These are phyloP conservation scores for Cymbopogon citratus DNA, from an alignment of 176 grass and related monocot genomes.

Conservation along the genomic window DNA sequence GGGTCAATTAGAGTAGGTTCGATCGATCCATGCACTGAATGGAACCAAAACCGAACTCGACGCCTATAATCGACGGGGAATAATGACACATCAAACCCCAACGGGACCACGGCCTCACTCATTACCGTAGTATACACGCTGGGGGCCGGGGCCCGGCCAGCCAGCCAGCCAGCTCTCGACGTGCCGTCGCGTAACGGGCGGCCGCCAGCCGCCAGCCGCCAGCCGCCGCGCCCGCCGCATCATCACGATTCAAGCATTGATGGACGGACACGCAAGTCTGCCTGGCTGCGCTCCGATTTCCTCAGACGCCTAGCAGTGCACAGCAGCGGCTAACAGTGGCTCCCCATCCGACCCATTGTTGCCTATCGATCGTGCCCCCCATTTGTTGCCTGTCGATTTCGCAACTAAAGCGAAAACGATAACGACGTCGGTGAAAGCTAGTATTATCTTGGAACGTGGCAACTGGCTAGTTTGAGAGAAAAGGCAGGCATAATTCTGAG, in stretches of 20 bases:
- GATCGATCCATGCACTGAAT: slow-evolving; percentile 32
- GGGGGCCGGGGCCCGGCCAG: background rate
- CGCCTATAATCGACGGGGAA: slow-evolving; percentile 17
- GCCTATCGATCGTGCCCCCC: background rate
- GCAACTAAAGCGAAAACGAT: background rate
- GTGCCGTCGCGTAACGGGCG: slow-evolving; percentile 12
- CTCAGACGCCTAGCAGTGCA: background rate
- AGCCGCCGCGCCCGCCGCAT: background rate
- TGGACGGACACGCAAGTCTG: background rate
- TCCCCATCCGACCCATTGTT: background rate
- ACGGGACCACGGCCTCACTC: background rate
- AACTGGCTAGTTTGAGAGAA: background rate
- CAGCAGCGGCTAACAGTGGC: background rate
- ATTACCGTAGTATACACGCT: slow-evolving; percentile 3
- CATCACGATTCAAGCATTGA: background rate
- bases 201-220: background rate
- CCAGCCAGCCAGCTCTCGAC: slow-evolving; percentile 16
- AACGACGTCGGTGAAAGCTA: background rate
- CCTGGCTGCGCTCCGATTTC: background rate
- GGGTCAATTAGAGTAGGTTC: slow-evolving; percentile 23
- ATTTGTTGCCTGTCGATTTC: background rate
- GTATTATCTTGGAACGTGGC: background rate
- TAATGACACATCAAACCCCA: slow-evolving; percentile 12
- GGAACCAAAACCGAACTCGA: slow-evolving; percentile 35
- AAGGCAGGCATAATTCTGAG: background rate